Evolutionary conservation across 2,329 filamentous ascomycete species (phyloP).

Genomic region (Neofusicoccum umdonicola): DNA sequence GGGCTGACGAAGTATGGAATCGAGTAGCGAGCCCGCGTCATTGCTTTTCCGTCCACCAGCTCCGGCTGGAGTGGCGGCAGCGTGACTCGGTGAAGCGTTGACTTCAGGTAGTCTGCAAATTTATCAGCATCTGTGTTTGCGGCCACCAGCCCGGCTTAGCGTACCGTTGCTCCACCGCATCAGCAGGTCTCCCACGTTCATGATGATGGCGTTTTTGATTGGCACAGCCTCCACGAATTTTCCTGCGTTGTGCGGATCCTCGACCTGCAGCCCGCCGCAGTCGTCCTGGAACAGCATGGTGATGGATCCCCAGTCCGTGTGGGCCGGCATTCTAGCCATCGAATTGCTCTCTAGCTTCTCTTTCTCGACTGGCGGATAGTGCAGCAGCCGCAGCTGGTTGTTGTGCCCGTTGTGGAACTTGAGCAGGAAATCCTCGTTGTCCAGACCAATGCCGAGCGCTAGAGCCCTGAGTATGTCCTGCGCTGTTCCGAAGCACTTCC

Average conservation of each 20-base stretch:
- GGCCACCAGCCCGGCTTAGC: neutral
- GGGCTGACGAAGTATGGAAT: conserved; percentile 60
- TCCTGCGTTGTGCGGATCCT: conserved; percentile 10
- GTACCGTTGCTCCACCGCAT: conserved; percentile 18
- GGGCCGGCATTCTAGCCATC: conserved; percentile 51
- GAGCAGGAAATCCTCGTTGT: conserved; percentile 46
- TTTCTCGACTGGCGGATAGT: conserved; percentile 54
- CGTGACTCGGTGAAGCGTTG: conserved; percentile 13
- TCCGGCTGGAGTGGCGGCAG: neutral
- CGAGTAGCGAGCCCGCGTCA: conserved; percentile 55
- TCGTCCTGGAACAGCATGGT: conserved; percentile 51
- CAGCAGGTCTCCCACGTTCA: conserved; percentile 15
- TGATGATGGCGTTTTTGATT: conserved; percentile 13
- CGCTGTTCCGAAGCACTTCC: conserved; percentile 44
- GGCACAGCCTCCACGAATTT: conserved; percentile 7
- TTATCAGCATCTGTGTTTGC: neutral
- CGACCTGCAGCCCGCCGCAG: conserved; percentile 54
- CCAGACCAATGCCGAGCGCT: conserved; percentile 48
- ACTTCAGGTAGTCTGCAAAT: conserved; percentile 9
- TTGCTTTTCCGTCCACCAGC: conserved; percentile 34
- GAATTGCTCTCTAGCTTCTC: conserved; percentile 43
- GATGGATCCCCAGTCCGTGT: conserved; percentile 52
- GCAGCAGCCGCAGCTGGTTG: conserved; percentile 60
- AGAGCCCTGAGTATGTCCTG: conserved; percentile 47
- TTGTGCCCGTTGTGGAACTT: conserved; percentile 54